phyloP scores from a whole-genome alignment of 2,329 filamentous ascomycete genomes.

The Trichocomaceae sp. region DNA sequence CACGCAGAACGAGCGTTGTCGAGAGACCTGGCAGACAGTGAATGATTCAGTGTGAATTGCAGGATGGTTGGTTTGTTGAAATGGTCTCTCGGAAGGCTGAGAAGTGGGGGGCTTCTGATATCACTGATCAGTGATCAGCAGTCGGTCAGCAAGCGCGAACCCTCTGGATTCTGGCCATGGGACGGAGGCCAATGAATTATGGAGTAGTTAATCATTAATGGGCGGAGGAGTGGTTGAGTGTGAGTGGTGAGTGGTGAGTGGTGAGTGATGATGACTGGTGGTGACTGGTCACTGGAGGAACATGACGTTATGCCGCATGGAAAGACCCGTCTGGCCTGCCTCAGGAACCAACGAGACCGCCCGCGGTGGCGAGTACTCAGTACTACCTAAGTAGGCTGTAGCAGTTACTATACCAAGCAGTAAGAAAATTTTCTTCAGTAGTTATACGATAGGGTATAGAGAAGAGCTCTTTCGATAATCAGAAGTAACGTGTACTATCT shows the following conservation, averaged over 20 bases:
- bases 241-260: background rate
- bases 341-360: background rate
- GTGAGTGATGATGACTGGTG: background rate
- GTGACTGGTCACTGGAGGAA: background rate
- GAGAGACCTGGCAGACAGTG: background rate
- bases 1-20: background rate
- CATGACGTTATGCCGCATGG: conserved; percentile 11
- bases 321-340: background rate
- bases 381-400: background rate
- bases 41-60: background rate
- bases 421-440: too few species aligned
- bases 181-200: background rate
- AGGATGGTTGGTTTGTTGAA: background rate
- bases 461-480: too few species aligned
- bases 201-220: too few species aligned
- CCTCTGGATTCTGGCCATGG: background rate
- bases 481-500: too few species aligned
- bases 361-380: background rate
- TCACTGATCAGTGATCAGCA: conserved; percentile 10
- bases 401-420: too few species aligned
- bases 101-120: conserved; percentile 9
- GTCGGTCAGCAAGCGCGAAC: background rate
- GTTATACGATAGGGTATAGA: too few species aligned
- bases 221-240: too few species aligned
- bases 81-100: conserved; percentile 2